phyloP scores from a whole-genome alignment of 495 filamentous ascomycete species.

The Talaromyces trachyspermus region DNA sequence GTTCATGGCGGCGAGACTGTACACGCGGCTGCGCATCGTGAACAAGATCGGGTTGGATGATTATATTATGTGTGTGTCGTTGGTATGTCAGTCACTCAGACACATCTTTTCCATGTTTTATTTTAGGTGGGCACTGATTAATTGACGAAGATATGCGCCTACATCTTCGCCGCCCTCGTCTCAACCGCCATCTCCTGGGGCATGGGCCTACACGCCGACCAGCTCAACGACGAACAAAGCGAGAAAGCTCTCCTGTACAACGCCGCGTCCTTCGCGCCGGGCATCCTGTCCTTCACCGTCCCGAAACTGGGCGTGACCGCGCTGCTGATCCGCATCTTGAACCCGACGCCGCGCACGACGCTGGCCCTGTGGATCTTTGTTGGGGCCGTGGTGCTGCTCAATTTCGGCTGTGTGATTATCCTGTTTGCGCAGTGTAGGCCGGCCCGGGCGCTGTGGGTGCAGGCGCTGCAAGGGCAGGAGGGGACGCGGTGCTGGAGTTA shows the following conservation, averaged over 20 bases:
- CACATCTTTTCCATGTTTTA: too few relatives aligned
- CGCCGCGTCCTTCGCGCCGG: constrained; percentile 10
- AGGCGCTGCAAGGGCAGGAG: constrained; percentile 11
- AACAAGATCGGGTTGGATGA: constrained; percentile 6
- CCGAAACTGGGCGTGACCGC: constrained; percentile 36
- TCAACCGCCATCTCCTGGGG: constrained; percentile 1
- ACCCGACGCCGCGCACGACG: constrained; percentile 18
- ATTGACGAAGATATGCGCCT: not conserved
- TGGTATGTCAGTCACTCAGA: too few relatives aligned
- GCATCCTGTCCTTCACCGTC: constrained; percentile 31
- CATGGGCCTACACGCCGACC: not conserved
- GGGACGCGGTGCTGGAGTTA: constrained; percentile 27
- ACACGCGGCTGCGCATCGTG: constrained; percentile 4
- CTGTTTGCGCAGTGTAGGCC: constrained; percentile 38
- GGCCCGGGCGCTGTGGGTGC: constrained; percentile 30
- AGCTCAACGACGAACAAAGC: not conserved
- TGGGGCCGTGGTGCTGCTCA: constrained; percentile 10
- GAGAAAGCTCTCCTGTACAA: constrained; percentile 2
- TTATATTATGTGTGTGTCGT: constrained; percentile 3
- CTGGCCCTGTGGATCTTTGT: constrained; percentile 27
- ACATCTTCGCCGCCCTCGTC: constrained; percentile 4
- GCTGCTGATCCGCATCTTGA: constrained; percentile 30
- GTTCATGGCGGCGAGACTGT: constrained; percentile 1
- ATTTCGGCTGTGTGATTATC: constrained; percentile 20
- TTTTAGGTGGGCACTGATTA: not conserved